Conservation (phyloP, 2,329 filamentous ascomycete species). For the Cytospora paraplurivora region DNA sequence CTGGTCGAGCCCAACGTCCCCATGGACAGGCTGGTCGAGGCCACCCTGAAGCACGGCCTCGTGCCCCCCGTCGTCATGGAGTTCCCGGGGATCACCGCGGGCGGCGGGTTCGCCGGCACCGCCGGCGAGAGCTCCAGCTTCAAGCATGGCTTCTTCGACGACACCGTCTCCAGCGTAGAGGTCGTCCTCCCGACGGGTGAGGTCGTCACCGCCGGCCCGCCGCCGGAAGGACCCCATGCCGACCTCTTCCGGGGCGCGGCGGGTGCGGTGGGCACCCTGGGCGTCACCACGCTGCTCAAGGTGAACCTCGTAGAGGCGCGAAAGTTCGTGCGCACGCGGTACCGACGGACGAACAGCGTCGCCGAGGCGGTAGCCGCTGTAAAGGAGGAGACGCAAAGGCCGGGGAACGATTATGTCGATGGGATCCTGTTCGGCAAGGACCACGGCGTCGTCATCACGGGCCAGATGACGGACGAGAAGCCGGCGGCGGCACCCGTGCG, state of each 20-base stretch:
- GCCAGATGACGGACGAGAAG: slow-evolving; percentile 59
- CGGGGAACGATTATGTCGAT: slow-evolving; percentile 69
- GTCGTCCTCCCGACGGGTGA: slow-evolving; percentile 70
- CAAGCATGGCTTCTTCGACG: slow-evolving; percentile 71
- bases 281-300: slow-evolving; percentile 68
- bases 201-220: slow-evolving; percentile 52
- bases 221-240: slow-evolving; percentile 30
- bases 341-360: slow-evolving; percentile 55
- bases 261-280: slow-evolving; percentile 68
- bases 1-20: slow-evolving; percentile 73
- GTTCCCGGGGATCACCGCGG: slow-evolving; percentile 74
- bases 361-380: slow-evolving; percentile 52
- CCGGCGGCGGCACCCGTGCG: slow-evolving; percentile 46
- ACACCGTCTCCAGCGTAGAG: slow-evolving; percentile 64
- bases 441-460: slow-evolving; percentile 68
- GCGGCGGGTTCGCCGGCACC: slow-evolving; percentile 71
- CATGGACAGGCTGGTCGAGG: slow-evolving; percentile 68
- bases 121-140: slow-evolving; percentile 72
- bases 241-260: slow-evolving; percentile 69
- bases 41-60: slow-evolving; percentile 65
- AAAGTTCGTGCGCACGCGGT: slow-evolving; percentile 63
- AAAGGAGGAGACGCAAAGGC: slow-evolving; percentile 46
- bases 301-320: slow-evolving; percentile 63
- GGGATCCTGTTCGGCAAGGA: slow-evolving; percentile 66
- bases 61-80: slow-evolving; percentile 75